Conservation (phyloP, 257 asterid species). For the Fraxinus pennsylvanica region DNA sequence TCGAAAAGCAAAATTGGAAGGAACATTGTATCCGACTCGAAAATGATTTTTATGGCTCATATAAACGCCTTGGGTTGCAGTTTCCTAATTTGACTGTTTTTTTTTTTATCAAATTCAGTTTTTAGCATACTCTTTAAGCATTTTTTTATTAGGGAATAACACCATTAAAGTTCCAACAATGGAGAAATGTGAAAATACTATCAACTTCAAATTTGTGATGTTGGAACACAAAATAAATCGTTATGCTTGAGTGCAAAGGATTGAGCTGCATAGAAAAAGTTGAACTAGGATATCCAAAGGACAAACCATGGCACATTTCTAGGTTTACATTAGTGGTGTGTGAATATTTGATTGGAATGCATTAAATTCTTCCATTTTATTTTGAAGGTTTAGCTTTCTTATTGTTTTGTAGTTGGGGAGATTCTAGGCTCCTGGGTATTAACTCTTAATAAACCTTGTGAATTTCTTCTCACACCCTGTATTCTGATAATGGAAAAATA, state of each 20-base stretch:
- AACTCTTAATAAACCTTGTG: not conserved
- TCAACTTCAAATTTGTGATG: not conserved
- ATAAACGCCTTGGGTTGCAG: not conserved
- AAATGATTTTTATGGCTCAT: not conserved
- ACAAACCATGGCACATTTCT: not conserved
- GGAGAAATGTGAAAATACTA: not conserved
- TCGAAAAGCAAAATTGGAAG: not conserved
- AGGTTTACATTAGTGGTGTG: not conserved
- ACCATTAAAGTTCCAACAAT: not conserved
- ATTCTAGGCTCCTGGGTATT: not conserved
- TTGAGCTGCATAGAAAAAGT: not conserved
- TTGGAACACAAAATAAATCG: not conserved
- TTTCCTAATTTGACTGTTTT: not conserved
- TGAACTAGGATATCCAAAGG: not conserved
- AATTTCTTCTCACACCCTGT: not conserved
- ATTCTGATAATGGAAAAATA: not conserved
- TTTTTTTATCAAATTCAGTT: not conserved
- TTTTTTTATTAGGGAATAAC: not conserved
- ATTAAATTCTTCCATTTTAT: conserved; percentile 11
- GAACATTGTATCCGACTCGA: not conserved
- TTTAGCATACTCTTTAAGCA: not conserved
- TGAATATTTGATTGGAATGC: not conserved
- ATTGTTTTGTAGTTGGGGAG: not conserved
- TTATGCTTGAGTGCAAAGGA: not conserved
- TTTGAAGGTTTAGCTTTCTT: conserved; percentile 9